Evolutionary conservation across 2,329 filamentous ascomycete genomes (phyloP), one percentile per base, ranked within the genome.

Genomic region (Phaeosphaeria sp.): DNA sequence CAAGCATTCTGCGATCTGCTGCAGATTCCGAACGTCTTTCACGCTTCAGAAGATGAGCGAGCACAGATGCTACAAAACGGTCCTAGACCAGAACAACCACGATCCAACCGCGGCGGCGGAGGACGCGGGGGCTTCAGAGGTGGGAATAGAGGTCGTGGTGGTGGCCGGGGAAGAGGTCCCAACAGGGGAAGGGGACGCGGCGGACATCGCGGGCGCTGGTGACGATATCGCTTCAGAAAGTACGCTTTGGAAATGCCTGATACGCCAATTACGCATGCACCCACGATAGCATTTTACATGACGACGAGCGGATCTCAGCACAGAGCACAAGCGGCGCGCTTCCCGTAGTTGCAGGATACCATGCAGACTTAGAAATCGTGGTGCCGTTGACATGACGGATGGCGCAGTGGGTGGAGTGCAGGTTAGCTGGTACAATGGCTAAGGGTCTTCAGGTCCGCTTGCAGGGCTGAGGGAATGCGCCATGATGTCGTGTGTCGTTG

Each of bases 1-100:
- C 82, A 81, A n/a, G 78, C 82, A 2, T 98, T 94, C 73, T 99
- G 95, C 76, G 81, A 88, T 55, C 78, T 98, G 54, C 69, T 98
- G 1, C 88, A 85, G 8, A 88, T 99, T 33, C 80, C 86, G 6
- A 96, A 98, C 74, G 82, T 88, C 9, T 96, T 89, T 81, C 83
- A 90, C 66, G 86, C 90, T 1, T 87, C 80, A n/a, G 85, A 89
- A 2, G 88, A 92, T 68, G 91, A 96, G 74, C 84, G 74, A 49
- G 59, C 59, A 45, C 64, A 69, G 43, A 57, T 67, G 59, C 69
- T 72, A 63, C 69, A 73, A 57, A 54, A 61, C 25, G 74, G 74
- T 46, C 73, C 74, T 42, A 65, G 67, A 51, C 64, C 65, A 45
- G 68, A 72, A 40, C 63, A 68, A 49, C 68, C 63, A 53, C 63